Percentiles rank a stretch among this genome's conserved stretches.
phyloP scores from a whole-genome alignment of 768 basidiomycete genomes.

The Boletus edulis region DNA sequence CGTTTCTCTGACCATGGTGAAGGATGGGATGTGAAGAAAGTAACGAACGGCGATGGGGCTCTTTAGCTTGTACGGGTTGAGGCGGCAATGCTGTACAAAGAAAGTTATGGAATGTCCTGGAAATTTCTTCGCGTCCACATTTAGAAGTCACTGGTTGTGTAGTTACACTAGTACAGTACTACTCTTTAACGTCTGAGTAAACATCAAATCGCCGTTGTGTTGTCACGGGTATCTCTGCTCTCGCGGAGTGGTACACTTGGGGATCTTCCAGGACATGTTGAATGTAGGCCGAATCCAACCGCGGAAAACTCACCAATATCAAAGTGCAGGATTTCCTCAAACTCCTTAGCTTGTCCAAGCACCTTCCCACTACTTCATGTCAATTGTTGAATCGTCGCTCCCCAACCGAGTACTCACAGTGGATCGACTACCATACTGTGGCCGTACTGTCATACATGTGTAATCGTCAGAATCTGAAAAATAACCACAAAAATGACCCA shows the following conservation, averaged over 20 bases:
- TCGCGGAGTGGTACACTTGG: conserved; percentile 57
- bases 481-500: conserved; percentile 34
- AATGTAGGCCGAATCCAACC: not conserved
- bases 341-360: conserved; percentile 69
- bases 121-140: conserved; percentile 24
- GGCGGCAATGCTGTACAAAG: conserved; percentile 34
- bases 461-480: not conserved
- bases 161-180: no score
- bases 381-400: conserved; percentile 1
- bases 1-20: conserved; percentile 70
- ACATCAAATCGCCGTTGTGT: conserved; percentile 90
- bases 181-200: conserved; percentile 66
- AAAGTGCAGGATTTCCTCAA: conserved; percentile 75
- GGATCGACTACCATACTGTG: conserved; percentile 92
- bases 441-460: conserved; percentile 60
- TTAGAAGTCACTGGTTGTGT: conserved; percentile 8
- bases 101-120: conserved; percentile 34
- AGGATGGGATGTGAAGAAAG: conserved; percentile 11
- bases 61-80: conserved; percentile 18
- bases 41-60: conserved; percentile 11
- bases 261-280: conserved; percentile 51
- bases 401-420: conserved; percentile 49
- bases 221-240: conserved; percentile 89
- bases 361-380: conserved; percentile 61
- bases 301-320: conserved; percentile 65